These are phyloP conservation scores for Pleurotus djamor DNA, from an alignment of 768 basidiomycete genomes.

Conservation along the genomic window DNA sequence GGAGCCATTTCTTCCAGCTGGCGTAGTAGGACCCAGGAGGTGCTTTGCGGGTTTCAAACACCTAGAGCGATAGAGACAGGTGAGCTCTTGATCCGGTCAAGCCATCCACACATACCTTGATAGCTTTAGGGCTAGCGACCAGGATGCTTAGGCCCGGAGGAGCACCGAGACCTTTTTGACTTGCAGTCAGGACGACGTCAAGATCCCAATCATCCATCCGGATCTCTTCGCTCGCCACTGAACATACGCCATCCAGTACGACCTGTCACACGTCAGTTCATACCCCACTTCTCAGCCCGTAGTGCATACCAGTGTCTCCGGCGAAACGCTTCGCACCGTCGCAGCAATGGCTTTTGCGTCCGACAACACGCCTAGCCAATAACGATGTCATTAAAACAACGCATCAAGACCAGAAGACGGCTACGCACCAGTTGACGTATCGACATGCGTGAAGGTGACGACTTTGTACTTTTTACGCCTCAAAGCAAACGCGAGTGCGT, in stretches of 20 bases:
- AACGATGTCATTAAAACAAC: not conserved
- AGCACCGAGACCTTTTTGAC: slow-evolving; percentile 84
- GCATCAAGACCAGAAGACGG: not conserved
- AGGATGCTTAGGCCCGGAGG: slow-evolving; percentile 87
- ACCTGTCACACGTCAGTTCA: slow-evolving; percentile 34
- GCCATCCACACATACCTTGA: slow-evolving; percentile 38
- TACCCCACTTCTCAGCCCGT: not conserved
- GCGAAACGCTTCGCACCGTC: slow-evolving; percentile 67
- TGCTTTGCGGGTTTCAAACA: slow-evolving; percentile 53
- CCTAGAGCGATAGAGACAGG: slow-evolving; percentile 25
- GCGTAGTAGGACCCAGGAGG: slow-evolving; percentile 75
- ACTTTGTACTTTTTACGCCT: slow-evolving; percentile 72
- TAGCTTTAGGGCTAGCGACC: slow-evolving; percentile 68
- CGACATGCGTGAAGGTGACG: slow-evolving; percentile 87
- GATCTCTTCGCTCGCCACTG: slow-evolving; percentile 90
- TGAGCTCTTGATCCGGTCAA: not conserved
- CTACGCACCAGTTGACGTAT: slow-evolving; percentile 69
- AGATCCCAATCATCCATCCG: slow-evolving; percentile 86
- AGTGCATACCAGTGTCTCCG: slow-evolving; percentile 64
- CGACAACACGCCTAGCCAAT: slow-evolving; percentile 63
- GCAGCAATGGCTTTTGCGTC: slow-evolving; percentile 69
- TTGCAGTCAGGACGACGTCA: slow-evolving; percentile 77
- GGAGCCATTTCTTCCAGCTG: slow-evolving; percentile 87
- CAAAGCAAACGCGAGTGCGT: slow-evolving; percentile 61
- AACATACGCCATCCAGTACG: slow-evolving; percentile 85